These are phyloP conservation scores for Monosporascus sp. DNA, from an alignment of 2,329 filamentous ascomycete species.

Conservation along the genomic window DNA sequence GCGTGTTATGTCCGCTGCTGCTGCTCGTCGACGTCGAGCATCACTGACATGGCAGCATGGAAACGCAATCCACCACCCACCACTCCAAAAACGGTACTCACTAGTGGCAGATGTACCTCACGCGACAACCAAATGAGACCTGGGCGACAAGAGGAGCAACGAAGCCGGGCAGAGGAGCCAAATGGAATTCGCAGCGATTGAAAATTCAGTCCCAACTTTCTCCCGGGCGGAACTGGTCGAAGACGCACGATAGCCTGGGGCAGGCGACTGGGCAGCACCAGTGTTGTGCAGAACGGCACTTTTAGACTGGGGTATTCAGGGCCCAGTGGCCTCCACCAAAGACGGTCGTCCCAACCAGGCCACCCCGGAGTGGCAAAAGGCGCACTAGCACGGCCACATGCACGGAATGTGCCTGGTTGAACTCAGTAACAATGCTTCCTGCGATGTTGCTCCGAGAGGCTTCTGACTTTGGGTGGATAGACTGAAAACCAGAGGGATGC, in stretches of 20 bases:
- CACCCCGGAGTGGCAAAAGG: not conserved
- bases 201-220: not conserved
- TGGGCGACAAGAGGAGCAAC: not conserved
- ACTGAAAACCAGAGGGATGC: not conserved
- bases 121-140: not conserved
- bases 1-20: constrained; percentile 1
- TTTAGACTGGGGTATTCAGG: not conserved
- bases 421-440: not conserved
- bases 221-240: not conserved
- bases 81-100: not conserved
- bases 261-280: not conserved
- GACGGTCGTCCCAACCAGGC: not conserved
- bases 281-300: constrained; percentile 6
- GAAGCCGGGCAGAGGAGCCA: not conserved
- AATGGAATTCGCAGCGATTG: not conserved
- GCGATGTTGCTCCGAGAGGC: not conserved
- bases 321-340: not conserved
- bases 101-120: not conserved
- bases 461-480: too few species aligned
- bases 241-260: constrained; percentile 1
- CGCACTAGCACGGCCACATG: not conserved
- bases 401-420: not conserved
- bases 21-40: not conserved
- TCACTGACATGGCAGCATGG: not conserved
- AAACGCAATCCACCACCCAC: not conserved